Evolutionary conservation across 2,329 filamentous ascomycete species (phyloP).

Genomic region (Nemania bipapillata): DNA sequence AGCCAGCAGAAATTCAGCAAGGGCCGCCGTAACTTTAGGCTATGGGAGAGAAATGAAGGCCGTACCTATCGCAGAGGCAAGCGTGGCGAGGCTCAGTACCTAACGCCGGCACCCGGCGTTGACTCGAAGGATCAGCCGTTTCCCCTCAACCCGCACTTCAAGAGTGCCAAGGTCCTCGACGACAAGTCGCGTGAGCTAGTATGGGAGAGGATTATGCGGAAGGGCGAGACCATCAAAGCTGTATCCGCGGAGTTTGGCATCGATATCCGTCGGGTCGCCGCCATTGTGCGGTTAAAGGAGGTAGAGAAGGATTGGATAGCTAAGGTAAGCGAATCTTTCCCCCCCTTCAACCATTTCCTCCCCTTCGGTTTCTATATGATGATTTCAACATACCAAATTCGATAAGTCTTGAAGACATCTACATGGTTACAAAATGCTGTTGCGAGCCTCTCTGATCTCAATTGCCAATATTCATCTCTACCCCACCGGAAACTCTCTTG

Average conservation of each 20-base stretch:
- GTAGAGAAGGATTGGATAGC: constrained; percentile 81
- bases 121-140: constrained; percentile 64
- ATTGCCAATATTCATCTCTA: constrained; percentile 38
- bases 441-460: constrained; percentile 77
- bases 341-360: neutral
- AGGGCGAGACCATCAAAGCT: constrained; percentile 75
- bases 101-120: neutral
- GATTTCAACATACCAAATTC: constrained; percentile 76
- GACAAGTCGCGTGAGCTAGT: constrained; percentile 78
- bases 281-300: constrained; percentile 85
- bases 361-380: constrained; percentile 58
- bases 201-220: constrained; percentile 72
- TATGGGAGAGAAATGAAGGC: constrained; percentile 40
- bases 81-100: constrained; percentile 37
- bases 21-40: constrained; percentile 41
- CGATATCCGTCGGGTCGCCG: constrained; percentile 84
- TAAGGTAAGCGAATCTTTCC: constrained; percentile 70
- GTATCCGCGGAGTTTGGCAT: constrained; percentile 82
- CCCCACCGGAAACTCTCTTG: constrained; percentile 32
- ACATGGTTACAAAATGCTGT: constrained; percentile 85
- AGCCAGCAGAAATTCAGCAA: constrained; percentile 42
- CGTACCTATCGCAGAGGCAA: constrained; percentile 26
- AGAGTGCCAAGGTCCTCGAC: constrained; percentile 76
- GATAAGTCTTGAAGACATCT: constrained; percentile 99
- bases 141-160: constrained; percentile 79